A percentile compares a stretch with the other conserved stretches of the same genome.
These are phyloP conservation scores for Colletotrichum sp. DNA, from an alignment of 2,329 filamentous ascomycete genomes.

Conservation along the genomic window DNA sequence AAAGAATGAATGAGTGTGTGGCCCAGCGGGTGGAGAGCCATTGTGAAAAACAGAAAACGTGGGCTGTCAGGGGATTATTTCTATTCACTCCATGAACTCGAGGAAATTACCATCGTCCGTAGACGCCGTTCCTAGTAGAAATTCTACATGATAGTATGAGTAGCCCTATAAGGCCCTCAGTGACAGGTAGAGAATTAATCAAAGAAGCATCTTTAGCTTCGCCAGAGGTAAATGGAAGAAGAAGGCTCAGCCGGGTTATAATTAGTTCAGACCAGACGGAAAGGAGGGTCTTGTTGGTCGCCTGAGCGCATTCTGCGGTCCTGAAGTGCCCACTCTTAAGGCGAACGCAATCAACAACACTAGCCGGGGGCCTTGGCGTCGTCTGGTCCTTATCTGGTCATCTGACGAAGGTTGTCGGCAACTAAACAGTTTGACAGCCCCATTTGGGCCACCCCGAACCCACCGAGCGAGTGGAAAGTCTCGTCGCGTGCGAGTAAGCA, in stretches of 20 bases:
- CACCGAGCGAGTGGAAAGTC: too few species aligned
- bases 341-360: neutral
- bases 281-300: neutral
- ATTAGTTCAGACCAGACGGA: neutral
- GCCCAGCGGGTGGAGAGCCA: neutral
- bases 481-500: too few species aligned
- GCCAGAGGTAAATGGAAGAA: neutral
- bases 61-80: neutral
- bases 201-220: neutral
- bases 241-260: neutral
- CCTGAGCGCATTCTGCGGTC: neutral
- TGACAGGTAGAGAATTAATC: neutral
- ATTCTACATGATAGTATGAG: neutral
- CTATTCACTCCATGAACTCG: too few species aligned
- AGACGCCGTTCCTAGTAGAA: neutral
- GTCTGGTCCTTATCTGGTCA: neutral
- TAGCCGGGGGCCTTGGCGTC: neutral
- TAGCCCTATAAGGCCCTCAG: neutral
- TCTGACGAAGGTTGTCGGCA: neutral
- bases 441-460: too few species aligned
- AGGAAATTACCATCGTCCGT: too few species aligned
- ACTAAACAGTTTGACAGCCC: too few species aligned
- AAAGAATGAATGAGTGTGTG: neutral
- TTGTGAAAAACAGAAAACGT: neutral
- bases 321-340: neutral